Evolutionary conservation across 2,329 filamentous ascomycete genomes (phyloP), one percentile per base, ranked within the genome.

Genomic region (Metarhizium sp.): DNA sequence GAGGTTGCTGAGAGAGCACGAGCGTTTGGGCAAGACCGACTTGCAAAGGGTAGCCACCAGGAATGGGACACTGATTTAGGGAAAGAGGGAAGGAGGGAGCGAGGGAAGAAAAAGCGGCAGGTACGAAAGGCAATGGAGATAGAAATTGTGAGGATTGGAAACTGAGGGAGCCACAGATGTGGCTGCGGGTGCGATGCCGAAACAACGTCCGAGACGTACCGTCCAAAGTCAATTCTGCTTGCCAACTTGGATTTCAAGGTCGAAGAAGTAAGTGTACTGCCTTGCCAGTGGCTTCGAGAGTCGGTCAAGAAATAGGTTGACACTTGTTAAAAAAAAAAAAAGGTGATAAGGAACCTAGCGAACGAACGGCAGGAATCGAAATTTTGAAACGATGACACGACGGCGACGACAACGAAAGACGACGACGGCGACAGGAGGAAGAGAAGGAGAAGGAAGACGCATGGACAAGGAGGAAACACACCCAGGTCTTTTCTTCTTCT

Each of bases 351-450:
- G 60, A 54, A 59, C 65, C 63, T 61, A 62, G 64, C 64, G 69
- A 72, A 71, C 69, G 70, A 72, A 66, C 58, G 70, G 66, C 67
- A 59, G 61, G 67, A 71, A 72, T 64, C 60, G 63, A 72, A 71
- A 59, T 59, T 59, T 61, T 51, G 59, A 58, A 62, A 59, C 57
- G 62, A 63, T 50, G 60, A 62, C 50, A 59, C 59, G 59, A 64
- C 58, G 58, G 61, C 65, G 60, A 65, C 58, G 59, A 61, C 57
- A 61, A 61, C 61, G 59, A 57, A 57, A 59, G 54, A 61, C 54
- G 57, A 61, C 56, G 57, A 56, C 62, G 55, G 60, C 60, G 62
- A 60, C 62, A 63, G 59, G 59, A 60, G 48, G 58, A 55, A 58
- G 55, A 60, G 62, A 60, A 62, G 57, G 58, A 63, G 60, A 63